Base-by-base conservation (phyloP, 1,139 yeast genomes). In the Geotrichum armillariae region DNA sequence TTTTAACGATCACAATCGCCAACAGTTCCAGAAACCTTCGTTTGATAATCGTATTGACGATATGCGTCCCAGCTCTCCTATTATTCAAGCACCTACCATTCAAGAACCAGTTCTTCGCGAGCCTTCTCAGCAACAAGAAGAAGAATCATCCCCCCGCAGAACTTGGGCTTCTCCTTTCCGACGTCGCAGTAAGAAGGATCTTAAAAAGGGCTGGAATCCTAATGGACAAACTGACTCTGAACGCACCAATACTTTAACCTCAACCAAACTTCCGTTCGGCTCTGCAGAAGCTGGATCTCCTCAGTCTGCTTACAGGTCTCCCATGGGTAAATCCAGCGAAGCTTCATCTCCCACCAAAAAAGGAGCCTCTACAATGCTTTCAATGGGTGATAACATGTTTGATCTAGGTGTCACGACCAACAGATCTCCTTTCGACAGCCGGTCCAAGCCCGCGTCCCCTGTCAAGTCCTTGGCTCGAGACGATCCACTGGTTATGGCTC, bases 401-500 rank as follows among this genome's bases (percentile, higher is more conserved):
- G 69, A 66, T 41, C 53, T 65, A 12, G 66, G 66, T 17, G 67
- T 60, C n/a, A 54, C 61, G 5, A 43, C 52, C 17, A 41, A 43
- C 22, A 48, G 45, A 44, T 48, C 55, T 27, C 55, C 58, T 8
- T 53, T 55, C 41, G 59, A 56, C 21, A 46, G 32, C n/a, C 46
- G 56, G 6, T 42, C 61, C 22, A 49, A 57, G 17, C 51, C 64
- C 3, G 50, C 60, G 3, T 59, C 63, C 16, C 57, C 59, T 6
- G 56, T 59, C 46, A 62, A 62, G 53, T 41, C 58, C 14, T 39
- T 62, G 42, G 52, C 64, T 9, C 51, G 57, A 39, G 71, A 67
- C 21, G 80, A 76, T 56, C 79, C 76, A 61, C 75, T 69, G 72
- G 83, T 68, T 61, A 82, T 74, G 70, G 90, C 68, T 51, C 62